Base-by-base conservation (phyloP, 176 grass and related monocot genomes). In the Lolium perenne region DNA sequence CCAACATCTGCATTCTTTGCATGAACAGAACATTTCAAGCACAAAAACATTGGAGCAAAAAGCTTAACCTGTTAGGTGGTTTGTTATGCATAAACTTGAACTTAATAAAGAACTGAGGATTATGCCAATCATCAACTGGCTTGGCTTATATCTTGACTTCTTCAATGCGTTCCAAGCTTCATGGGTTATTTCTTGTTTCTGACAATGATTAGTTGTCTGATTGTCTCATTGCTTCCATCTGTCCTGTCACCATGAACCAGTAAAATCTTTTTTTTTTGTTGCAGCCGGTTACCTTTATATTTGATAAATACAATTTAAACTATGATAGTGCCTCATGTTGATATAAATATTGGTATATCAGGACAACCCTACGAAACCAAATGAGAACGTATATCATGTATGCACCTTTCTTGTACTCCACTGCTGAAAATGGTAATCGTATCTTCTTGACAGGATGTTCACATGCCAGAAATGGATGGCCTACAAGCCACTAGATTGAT, bases 401-500 rank as follows among this genome's bases (percentile, higher is more conserved):
- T 75, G 41, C 82, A 66, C 21, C 20, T 90, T 89, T 91, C 38
- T 74, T 82, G 16, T 57, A 12, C 10, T 60, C 46, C 74, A 82
- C 57, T 84, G 68, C 50, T 58, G 17, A 74, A 63, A 66, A 9
- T n/a, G 9, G 21, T 87, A 32, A 25, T 78, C 11, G 1, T 72
- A 7, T 69, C 38, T 93, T 13, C 38, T 83, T 78, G 38, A 46
- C 84, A 98, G 95, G 95, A 98, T 93, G 91, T 98, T 79, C 89
- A 90, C 83, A 98, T 98, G 95, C 95, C 93, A 86, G 86, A 92
- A 89, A 95, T 98, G 95, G 93, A 98, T 87, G 95, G 95, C 21
- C 74, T 98, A 72, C 91, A 98, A 98, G 95, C 95, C 77, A 95
- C 95, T 75, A 95, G 65, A 84, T 90, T 91, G 75, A 95, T 98